phyloP scores from a whole-genome alignment of 2,329 filamentous ascomycete species.

The Sclerotinia spermophila region DNA sequence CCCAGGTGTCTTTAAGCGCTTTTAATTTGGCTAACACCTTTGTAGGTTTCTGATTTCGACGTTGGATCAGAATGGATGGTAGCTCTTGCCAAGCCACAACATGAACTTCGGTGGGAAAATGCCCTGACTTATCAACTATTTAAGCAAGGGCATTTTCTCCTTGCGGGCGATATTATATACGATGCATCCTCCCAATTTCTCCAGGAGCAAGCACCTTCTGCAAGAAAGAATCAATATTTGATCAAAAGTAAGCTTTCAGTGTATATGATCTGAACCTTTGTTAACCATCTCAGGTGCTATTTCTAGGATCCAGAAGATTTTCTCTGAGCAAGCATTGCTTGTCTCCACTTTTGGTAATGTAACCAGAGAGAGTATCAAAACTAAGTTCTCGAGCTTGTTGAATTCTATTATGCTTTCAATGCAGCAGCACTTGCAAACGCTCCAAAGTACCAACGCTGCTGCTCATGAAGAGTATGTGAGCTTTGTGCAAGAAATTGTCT shows the following conservation, averaged over 20 bases:
- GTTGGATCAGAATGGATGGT: conserved; percentile 52
- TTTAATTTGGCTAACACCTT: conserved; percentile 8
- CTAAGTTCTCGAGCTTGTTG: conserved; percentile 27
- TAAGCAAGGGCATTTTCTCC: conserved; percentile 11
- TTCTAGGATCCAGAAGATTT: conserved; percentile 18
- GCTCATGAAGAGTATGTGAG: conserved; percentile 28
- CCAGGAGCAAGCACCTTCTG: not conserved
- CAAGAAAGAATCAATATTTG: conserved; percentile 5
- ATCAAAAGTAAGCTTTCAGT: not conserved
- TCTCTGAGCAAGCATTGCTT: conserved; percentile 19
- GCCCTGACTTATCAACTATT: conserved; percentile 13
- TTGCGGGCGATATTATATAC: not conserved
- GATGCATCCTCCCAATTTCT: not conserved
- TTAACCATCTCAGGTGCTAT: conserved; percentile 4
- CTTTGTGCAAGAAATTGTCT: conserved; percentile 27
- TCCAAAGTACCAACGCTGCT: conserved; percentile 22
- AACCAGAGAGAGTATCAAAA: conserved; percentile 18
- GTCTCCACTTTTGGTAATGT: conserved; percentile 19
- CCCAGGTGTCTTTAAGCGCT: not conserved
- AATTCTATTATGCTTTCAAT: conserved; percentile 31
- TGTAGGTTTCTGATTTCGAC: conserved; percentile 37
- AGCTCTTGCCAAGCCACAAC: conserved; percentile 49
- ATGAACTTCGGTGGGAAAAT: conserved; percentile 43
- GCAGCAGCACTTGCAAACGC: conserved; percentile 27
- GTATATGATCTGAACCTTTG: not conserved